Conservation (phyloP, 2,329 filamentous ascomycete genomes). For the Phaeosphaeria sp. region DNA sequence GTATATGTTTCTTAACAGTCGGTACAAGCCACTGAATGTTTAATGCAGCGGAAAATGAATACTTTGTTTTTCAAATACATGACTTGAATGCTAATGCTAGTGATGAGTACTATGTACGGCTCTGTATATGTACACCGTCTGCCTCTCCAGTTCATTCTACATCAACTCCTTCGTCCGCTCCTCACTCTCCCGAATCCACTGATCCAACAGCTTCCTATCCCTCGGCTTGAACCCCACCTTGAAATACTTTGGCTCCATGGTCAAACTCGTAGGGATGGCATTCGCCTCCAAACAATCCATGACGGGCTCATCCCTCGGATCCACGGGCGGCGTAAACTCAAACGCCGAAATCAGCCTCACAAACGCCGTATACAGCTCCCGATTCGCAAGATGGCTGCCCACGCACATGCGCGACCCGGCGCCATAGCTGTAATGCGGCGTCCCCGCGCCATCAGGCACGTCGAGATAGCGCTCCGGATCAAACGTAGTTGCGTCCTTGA, state of each 20-base stretch:
- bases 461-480: constrained; percentile 74
- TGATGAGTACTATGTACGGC: background rate
- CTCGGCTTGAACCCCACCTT: constrained; percentile 57
- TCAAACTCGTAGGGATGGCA: constrained; percentile 55
- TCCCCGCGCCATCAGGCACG: constrained; percentile 52
- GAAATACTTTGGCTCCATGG: constrained; percentile 59
- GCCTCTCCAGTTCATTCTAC: background rate
- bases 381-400: constrained; percentile 53
- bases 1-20: constrained; percentile 14
- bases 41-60: constrained; percentile 4
- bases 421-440: constrained; percentile 57
- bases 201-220: constrained; percentile 49
- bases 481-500: constrained; percentile 68
- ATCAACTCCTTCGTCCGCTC: constrained; percentile 51
- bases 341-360: constrained; percentile 57
- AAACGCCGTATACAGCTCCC: constrained; percentile 55
- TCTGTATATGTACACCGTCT: too few relatives aligned
- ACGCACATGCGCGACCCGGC: constrained; percentile 56
- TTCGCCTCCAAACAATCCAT: constrained; percentile 56
- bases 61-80: background rate
- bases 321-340: constrained; percentile 51
- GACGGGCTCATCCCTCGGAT: constrained; percentile 50
- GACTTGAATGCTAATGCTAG: background rate
- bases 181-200: constrained; percentile 57
- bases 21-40: constrained; percentile 3